Percentiles rank a stretch among this genome's conserved stretches.
phyloP scores from a whole-genome alignment of 352 stramenopile genomes.

The Phytophthora pluvialis region DNA sequence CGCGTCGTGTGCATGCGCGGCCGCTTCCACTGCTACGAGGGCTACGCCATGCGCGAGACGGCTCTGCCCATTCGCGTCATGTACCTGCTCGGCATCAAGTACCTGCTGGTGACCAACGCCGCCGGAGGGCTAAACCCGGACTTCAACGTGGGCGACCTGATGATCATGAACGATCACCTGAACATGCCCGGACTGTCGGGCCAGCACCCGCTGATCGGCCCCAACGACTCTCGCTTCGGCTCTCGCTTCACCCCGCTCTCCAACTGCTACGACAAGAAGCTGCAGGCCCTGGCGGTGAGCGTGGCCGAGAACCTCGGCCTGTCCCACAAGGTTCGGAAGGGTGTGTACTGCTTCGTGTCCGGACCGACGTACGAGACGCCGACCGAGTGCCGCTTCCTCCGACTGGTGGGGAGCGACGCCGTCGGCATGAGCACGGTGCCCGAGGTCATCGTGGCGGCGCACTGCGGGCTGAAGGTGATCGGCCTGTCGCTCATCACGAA shows the following conservation, averaged over 20 bases:
- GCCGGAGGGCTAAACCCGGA: constrained; percentile 92
- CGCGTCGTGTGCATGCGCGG: constrained; percentile 93
- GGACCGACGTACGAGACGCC: constrained; percentile 96
- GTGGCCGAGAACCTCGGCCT: constrained; percentile 82
- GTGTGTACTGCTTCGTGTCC: constrained; percentile 96
- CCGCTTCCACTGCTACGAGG: constrained; percentile 97
- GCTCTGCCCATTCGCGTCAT: constrained; percentile 94
- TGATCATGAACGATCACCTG: constrained; percentile 96
- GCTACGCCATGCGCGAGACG: constrained; percentile 93
- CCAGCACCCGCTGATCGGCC: constrained; percentile 92
- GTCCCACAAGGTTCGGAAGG: constrained; percentile 74
- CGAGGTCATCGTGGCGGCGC: constrained; percentile 93
- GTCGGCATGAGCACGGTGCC: constrained; percentile 96
- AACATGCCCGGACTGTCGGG: constrained; percentile 92
- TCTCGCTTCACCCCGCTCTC: constrained; percentile 93
- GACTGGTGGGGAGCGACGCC: constrained; percentile 90
- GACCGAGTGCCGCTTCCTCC: constrained; percentile 92
- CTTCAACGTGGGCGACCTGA: constrained; percentile 95
- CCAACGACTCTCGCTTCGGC: constrained; percentile 94
- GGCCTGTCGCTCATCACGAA: constrained; percentile 97
- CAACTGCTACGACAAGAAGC: constrained; percentile 90
- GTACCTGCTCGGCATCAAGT: constrained; percentile 93
- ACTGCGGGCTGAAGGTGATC: constrained; percentile 58
- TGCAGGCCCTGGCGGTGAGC: constrained; percentile 79
- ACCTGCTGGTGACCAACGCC: constrained; percentile 96